These are phyloP conservation scores for Endoconidiophora polonica DNA, from an alignment of 2,329 filamentous ascomycete genomes.

Conservation along the genomic window DNA sequence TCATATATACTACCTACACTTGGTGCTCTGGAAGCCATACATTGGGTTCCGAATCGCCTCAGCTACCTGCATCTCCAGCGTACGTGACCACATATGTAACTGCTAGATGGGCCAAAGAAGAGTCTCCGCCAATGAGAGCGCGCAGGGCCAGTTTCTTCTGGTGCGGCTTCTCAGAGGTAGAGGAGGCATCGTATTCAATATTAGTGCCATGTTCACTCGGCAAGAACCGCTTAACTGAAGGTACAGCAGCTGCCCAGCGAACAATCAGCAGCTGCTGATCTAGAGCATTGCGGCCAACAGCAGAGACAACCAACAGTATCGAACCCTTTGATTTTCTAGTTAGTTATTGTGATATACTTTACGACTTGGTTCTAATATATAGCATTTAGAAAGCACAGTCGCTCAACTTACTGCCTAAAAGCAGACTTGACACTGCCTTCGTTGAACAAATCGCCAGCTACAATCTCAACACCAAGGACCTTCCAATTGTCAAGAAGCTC, in stretches of 20 bases:
- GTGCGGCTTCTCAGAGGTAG: slow-evolving; percentile 46
- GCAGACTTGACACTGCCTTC: too few species aligned
- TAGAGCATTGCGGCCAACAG: slow-evolving; percentile 46
- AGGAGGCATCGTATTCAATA: slow-evolving; percentile 42
- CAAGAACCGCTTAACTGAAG: slow-evolving; percentile 44
- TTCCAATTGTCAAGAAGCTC: too few species aligned
- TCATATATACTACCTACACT: too few species aligned
- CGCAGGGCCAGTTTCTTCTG: slow-evolving; percentile 55
- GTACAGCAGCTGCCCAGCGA: slow-evolving; percentile 35
- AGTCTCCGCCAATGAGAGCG: slow-evolving; percentile 35
- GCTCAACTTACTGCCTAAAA: too few species aligned
- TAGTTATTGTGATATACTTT: neutral
- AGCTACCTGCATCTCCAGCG: neutral
- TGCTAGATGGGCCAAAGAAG: slow-evolving; percentile 29
- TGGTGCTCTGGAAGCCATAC: too few species aligned
- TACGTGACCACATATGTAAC: slow-evolving; percentile 50
- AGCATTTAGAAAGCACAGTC: too few species aligned
- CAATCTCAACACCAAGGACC: too few species aligned
- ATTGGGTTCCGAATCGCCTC: neutral
- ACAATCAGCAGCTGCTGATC: slow-evolving; percentile 45
- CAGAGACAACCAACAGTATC: slow-evolving; percentile 50
- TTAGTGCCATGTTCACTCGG: slow-evolving; percentile 53
- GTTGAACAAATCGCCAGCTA: too few species aligned
- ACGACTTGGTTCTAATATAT: too few species aligned
- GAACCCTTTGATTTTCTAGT: slow-evolving; percentile 24